Evolutionary conservation across 441 rosid species (phyloP).

Genomic region (Eutrema salsugineum): DNA sequence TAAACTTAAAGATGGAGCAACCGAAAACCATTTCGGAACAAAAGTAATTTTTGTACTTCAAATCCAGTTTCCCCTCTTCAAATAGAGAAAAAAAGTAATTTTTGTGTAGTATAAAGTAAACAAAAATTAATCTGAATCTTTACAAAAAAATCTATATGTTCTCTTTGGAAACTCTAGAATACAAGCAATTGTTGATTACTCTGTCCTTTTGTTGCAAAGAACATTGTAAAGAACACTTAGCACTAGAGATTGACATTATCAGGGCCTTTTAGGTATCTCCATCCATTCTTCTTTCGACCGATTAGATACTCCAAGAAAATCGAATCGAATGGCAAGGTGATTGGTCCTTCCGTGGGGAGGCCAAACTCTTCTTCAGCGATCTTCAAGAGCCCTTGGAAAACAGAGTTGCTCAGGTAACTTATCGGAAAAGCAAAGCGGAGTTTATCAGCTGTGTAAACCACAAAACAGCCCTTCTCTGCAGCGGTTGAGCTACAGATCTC

Average conservation of each 20-base stretch:
- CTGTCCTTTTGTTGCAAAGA: conserved; percentile 8
- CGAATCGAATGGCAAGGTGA: conserved; percentile 33
- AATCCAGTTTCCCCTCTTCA: background rate
- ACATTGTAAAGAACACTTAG: conserved; percentile 16
- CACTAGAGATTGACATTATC: conserved; percentile 13
- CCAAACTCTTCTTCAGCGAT: conserved; percentile 43
- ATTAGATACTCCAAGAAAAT: conserved; percentile 27
- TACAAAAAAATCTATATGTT: background rate
- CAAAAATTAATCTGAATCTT: background rate
- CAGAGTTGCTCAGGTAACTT: conserved; percentile 13
- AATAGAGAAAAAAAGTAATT: background rate
- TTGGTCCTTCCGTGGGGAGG: background rate
- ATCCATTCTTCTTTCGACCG: background rate
- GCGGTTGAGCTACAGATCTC: background rate
- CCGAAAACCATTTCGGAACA: background rate
- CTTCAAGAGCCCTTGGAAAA: conserved; percentile 32
- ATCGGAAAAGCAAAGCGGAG: conserved; percentile 20
- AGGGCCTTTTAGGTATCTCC: conserved; percentile 27
- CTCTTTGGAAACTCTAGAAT: conserved; percentile 6
- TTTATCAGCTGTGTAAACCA: conserved; percentile 31
- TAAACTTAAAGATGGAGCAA: background rate
- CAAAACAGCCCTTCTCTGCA: conserved; percentile 28
- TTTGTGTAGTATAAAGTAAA: background rate
- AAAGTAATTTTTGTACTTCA: background rate
- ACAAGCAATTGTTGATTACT: conserved; percentile 16